Evolutionary conservation across 1,284 basidiomycete species (phyloP), one percentile per base, ranked within the genome.

Genomic region (Puccinia hordei): DNA sequence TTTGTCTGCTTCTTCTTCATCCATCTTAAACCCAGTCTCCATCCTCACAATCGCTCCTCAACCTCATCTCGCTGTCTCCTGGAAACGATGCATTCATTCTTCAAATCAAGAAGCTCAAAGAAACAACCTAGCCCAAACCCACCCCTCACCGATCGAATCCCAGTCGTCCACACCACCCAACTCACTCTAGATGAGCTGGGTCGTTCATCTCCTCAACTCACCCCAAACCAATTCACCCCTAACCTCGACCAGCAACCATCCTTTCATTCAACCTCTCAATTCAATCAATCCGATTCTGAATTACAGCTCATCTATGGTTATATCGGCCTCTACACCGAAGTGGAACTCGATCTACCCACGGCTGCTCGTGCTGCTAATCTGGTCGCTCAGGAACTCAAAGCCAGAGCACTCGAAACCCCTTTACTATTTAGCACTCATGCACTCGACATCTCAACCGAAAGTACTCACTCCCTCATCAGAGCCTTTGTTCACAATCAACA

Each of bases 291-390:
- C 38, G 46, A 59, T 27, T 9, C 55, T 24, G 77, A 80, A 65
- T 55, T 72, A 35, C 78, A 80, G 49, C 71, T 80, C 24, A 49
- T 80, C 24, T 80, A 80, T 35, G 78, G 78, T 46, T 80, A 80
- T 24, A 80, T 72, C 57, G 78, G 69, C 12, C 44, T 80, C 0
- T 66, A 38, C 41, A 80, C 78, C 49, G 55, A 80, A 38, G 41
- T 80, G 46, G 71, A 80, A 73, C 41, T 80, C 27, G 78, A 80
- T 30, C 22, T 80, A 1, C 24, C 27, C 10, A 73, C 71, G 30
- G 61, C 59, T 24, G 24, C 44, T 35, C 59, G 65, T 30, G 33
- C 69, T 13, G 59, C 55, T 19, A 46, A 73, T 38, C 38, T 73
- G 8, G 63, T 80, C 22, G 53, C 71, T 53, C 41, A 66, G 35